phyloP scores from a whole-genome alignment of 805 yeast species.

The Pichia nakasei region DNA sequence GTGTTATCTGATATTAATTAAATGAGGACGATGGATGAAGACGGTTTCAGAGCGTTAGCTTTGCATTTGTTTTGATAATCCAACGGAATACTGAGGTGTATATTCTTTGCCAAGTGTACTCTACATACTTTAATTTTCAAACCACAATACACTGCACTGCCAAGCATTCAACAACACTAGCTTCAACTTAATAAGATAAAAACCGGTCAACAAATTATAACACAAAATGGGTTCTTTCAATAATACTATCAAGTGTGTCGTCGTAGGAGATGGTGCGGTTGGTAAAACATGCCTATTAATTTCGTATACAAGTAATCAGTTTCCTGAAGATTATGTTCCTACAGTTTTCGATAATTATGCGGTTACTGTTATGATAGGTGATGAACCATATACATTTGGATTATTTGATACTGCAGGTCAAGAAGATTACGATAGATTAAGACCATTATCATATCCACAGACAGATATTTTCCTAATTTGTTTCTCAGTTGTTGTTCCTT shows the following conservation, averaged over 20 bases:
- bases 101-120: too few relatives aligned
- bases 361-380: conserved; percentile 92
- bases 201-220: too few relatives aligned
- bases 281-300: conserved; percentile 94
- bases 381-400: conserved; percentile 96
- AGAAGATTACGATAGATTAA: conserved; percentile 95
- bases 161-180: background rate
- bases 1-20: too few relatives aligned
- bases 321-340: conserved; percentile 97
- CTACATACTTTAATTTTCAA: too few relatives aligned
- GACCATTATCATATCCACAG: conserved; percentile 94
- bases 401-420: conserved; percentile 98
- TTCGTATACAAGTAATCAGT: conserved; percentile 92
- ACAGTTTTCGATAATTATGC: conserved; percentile 97
- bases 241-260: conserved; percentile 77
- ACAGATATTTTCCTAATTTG: conserved; percentile 95
- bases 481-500: conserved; percentile 93
- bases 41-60: too few relatives aligned
- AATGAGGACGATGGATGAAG: too few relatives aligned
- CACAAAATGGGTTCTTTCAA: conserved; percentile 12
- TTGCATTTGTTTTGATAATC: too few relatives aligned
- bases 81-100: too few relatives aligned
- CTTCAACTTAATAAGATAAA: background rate
- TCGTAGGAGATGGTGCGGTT: conserved; percentile 99
- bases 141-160: too few relatives aligned